phyloP scores from a whole-genome alignment of 108 stramenopile genomes.

The Tribonema minus region DNA sequence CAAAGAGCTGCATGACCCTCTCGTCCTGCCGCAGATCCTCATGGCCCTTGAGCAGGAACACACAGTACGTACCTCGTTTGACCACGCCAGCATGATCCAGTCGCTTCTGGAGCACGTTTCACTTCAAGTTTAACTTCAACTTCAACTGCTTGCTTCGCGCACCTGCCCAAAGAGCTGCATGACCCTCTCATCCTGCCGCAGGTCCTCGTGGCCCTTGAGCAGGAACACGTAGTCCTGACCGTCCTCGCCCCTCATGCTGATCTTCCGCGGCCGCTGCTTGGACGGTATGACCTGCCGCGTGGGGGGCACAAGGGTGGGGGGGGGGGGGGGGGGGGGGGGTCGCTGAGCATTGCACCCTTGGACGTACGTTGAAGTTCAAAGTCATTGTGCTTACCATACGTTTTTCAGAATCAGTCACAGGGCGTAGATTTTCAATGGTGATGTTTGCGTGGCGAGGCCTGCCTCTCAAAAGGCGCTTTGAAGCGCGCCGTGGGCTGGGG shows the following conservation, averaged over 20 bases:
- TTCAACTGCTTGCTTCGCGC: too few relatives aligned
- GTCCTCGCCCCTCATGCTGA: conserved; percentile 86
- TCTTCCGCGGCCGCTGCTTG: conserved; percentile 96
- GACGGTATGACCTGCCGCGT: conserved; percentile 73
- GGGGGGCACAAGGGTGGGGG: too few relatives aligned
- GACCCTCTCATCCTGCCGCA: conserved; percentile 97
- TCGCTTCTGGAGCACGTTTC: too few relatives aligned
- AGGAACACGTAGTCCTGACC: conserved; percentile 94
- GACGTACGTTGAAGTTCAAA: neutral
- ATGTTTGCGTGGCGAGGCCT: too few relatives aligned
- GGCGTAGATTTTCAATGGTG: neutral
- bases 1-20: conserved; percentile 98
- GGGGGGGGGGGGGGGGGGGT: too few relatives aligned
- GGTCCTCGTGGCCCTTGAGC: conserved; percentile 99
- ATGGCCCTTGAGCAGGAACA: conserved; percentile 99
- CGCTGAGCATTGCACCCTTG: too few relatives aligned
- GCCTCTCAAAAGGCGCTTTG: too few relatives aligned
- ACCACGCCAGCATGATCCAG: too few relatives aligned
- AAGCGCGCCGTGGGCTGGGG: too few relatives aligned
- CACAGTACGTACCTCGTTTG: too few relatives aligned
- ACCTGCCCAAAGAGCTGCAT: conserved; percentile 97
- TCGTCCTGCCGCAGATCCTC: conserved; percentile 99
- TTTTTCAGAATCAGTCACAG: neutral
- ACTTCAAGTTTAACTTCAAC: too few relatives aligned
- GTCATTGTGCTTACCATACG: neutral